These are phyloP conservation scores for Metarhizium guizhouense DNA, from an alignment of 2,329 filamentous ascomycete species.

Conservation along the genomic window DNA sequence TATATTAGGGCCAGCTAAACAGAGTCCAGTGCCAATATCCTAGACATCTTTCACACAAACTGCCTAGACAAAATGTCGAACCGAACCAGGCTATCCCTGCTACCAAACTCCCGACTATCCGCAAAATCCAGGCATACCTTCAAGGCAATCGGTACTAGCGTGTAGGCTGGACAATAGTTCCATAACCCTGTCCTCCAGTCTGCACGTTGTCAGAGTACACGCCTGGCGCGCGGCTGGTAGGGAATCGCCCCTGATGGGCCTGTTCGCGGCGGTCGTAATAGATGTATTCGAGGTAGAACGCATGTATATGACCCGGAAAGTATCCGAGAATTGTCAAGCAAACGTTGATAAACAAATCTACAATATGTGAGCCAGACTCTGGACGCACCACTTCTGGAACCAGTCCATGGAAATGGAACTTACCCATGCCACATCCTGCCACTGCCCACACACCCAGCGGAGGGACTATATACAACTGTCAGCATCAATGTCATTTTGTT, in stretches of 20 bases:
- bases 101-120: not conserved
- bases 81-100: not conserved
- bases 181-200: slow-evolving; percentile 59
- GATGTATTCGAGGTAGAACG: slow-evolving; percentile 75
- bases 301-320: slow-evolving; percentile 69
- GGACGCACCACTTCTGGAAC: not conserved
- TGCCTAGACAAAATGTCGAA: not conserved
- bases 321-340: slow-evolving; percentile 60
- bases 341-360: slow-evolving; percentile 59
- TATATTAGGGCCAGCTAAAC: not conserved
- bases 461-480: slow-evolving; percentile 39
- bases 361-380: slow-evolving; percentile 10
- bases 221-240: slow-evolving; percentile 50
- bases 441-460: slow-evolving; percentile 56
- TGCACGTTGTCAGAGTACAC: slow-evolving; percentile 68
- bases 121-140: not conserved
- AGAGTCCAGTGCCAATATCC: not conserved
- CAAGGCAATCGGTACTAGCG: slow-evolving; percentile 2
- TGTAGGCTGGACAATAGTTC: slow-evolving; percentile 33
- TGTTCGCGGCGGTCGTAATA: slow-evolving; percentile 69
- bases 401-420: slow-evolving; percentile 10
- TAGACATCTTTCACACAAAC: not conserved
- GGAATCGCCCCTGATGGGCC: slow-evolving; percentile 45
- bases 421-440: slow-evolving; percentile 52
- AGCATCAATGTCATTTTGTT: not conserved